Evolutionary conservation across 805 yeast species (phyloP).

Genomic region (Hanseniaspora clermontiae): DNA sequence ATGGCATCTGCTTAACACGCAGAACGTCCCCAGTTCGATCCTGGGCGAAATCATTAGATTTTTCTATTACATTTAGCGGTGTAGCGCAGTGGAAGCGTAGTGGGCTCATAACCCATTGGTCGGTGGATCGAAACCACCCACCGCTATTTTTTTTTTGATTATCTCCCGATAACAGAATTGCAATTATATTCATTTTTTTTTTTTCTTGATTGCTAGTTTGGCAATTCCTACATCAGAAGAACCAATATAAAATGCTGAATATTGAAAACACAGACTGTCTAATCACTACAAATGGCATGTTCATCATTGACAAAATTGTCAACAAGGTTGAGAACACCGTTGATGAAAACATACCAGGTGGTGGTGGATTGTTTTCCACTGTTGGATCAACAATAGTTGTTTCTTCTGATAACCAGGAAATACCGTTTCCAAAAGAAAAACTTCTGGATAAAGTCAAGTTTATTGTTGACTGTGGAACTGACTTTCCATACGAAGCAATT

Average conservation of each 20-base stretch:
- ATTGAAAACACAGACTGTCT: constrained; percentile 17
- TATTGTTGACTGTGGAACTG: constrained; percentile 68
- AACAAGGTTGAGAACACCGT: constrained; percentile 25
- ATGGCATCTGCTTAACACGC: constrained; percentile 99
- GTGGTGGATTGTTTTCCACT: constrained; percentile 77
- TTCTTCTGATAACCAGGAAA: neutral
- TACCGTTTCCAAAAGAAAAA: constrained; percentile 28
- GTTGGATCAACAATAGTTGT: constrained; percentile 41
- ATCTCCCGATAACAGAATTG: no score
- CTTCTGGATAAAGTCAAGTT: constrained; percentile 39
- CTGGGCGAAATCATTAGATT: constrained; percentile 59
- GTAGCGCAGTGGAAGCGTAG: constrained; percentile 99
- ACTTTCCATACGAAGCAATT: constrained; percentile 46
- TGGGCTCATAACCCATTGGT: constrained; percentile 98
- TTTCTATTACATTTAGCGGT: constrained; percentile 41
- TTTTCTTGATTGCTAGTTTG: constrained; percentile 14
- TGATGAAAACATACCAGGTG: constrained; percentile 57
- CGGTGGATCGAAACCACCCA: constrained; percentile 94
- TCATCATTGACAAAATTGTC: constrained; percentile 76
- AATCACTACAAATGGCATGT: constrained; percentile 71
- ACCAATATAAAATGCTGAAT: neutral
- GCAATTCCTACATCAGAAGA: neutral
- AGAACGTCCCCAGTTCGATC: constrained; percentile 99
- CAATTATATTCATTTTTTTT: neutral
- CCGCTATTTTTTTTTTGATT: constrained; percentile 46